Conservation (phyloP, 371 early-diverging fungal species). For the Parasitella parasitica region DNA sequence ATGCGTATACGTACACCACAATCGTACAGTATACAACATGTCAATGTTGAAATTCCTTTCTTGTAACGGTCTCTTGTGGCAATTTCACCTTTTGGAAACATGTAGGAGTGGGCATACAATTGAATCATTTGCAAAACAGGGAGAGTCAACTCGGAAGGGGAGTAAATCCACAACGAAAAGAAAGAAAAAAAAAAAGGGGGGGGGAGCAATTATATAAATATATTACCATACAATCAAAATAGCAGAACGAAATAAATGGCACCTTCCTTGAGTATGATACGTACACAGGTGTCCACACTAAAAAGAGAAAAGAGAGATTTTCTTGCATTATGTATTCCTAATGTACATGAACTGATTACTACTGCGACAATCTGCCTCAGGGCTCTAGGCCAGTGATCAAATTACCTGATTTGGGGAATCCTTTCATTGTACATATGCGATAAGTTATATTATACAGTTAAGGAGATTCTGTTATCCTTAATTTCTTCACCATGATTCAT, state of each 20-base stretch:
- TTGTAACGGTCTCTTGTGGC: too few species aligned
- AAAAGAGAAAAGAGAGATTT: background rate
- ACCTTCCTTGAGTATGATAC: background rate
- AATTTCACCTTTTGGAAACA: background rate
- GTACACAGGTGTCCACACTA: background rate
- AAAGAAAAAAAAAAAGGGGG: background rate
- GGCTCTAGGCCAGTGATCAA: background rate
- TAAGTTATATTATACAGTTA: background rate
- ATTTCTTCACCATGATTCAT: background rate
- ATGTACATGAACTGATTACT: slow-evolving; percentile 3
- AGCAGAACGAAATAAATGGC: background rate
- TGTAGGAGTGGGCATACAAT: background rate
- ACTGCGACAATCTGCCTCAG: background rate
- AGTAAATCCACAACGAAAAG: background rate
- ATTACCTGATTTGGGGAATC: background rate
- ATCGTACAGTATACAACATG: too few species aligned
- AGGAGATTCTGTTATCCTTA: background rate
- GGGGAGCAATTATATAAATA: background rate
- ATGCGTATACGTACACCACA: too few species aligned
- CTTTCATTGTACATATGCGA: background rate
- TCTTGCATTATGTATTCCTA: background rate
- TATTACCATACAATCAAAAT: background rate
- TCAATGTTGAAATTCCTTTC: too few species aligned
- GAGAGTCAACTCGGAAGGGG: background rate
- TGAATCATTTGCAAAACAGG: background rate